Evolutionary conservation across 75 land plant genomes (phyloP).

Genomic region (Picea sitchensis): DNA sequence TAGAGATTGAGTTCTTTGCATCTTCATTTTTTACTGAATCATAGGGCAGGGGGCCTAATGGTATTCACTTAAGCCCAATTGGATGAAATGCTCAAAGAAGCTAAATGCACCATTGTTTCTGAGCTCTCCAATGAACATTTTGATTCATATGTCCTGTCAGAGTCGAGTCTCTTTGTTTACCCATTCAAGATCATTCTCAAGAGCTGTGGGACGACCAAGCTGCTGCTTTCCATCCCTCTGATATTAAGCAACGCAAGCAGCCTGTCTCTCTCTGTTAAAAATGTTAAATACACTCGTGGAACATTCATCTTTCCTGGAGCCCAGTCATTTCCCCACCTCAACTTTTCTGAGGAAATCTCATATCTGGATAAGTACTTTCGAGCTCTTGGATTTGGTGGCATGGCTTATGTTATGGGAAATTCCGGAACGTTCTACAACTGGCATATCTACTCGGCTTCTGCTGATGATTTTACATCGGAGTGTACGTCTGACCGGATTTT

Average conservation of each 20-base stretch:
- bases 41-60: conserved; percentile 36
- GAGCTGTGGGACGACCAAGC: conserved; percentile 70
- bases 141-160: conserved; percentile 69
- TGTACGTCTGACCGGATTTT: not conserved
- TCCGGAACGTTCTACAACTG: conserved; percentile 27
- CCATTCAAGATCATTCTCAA: conserved; percentile 54
- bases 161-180: conserved; percentile 64
- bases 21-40: conserved; percentile 40
- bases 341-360: conserved; percentile 48
- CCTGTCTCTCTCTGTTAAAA: conserved; percentile 23
- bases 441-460: conserved; percentile 55
- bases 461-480: not conserved
- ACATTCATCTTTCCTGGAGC: conserved; percentile 55
- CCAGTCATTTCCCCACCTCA: conserved; percentile 57
- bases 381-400: conserved; percentile 27
- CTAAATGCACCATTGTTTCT: conserved; percentile 62
- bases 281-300: conserved; percentile 49
- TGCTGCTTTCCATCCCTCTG: conserved; percentile 43
- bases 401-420: conserved; percentile 60
- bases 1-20: conserved; percentile 47
- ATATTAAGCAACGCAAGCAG: conserved; percentile 29
- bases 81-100: conserved; percentile 41
- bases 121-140: conserved; percentile 41
- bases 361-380: conserved; percentile 50
- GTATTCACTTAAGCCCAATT: conserved; percentile 37